Percentiles rank a stretch among this genome's conserved stretches.
Evolutionary conservation across 2,329 filamentous ascomycete genomes (phyloP).

Genomic region (Fusarium setosum): DNA sequence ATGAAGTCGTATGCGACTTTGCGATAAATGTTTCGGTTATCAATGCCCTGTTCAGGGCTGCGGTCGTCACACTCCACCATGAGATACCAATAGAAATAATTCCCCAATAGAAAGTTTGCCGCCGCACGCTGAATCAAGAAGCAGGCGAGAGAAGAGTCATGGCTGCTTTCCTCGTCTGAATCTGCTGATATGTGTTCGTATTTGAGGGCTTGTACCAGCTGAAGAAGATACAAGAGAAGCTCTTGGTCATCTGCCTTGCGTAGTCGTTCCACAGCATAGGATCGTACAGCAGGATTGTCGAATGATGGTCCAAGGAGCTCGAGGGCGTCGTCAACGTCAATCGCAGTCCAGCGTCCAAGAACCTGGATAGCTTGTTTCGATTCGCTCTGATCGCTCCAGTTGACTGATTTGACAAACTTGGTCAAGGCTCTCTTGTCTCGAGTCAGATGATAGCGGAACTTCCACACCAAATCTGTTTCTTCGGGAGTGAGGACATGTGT

Average conservation of each 20-base stretch:
- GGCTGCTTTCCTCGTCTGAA: constrained; percentile 65
- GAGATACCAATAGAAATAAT: constrained; percentile 97
- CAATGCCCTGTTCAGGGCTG: constrained; percentile 78
- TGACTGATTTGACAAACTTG: constrained; percentile 98
- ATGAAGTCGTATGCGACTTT: constrained; percentile 98
- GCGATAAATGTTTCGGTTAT: constrained; percentile 87
- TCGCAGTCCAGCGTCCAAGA: constrained; percentile 92
- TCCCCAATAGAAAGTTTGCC: constrained; percentile 89
- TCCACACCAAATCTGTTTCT: constrained; percentile 97
- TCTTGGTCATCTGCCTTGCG: constrained; percentile 94
- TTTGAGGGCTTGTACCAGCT: constrained; percentile 95
- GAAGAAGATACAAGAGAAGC: constrained; percentile 88
- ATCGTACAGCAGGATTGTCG: constrained; percentile 86
- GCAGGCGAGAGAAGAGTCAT: constrained; percentile 86
- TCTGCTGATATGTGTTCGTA: constrained; percentile 82
- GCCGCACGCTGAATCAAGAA: constrained; percentile 92
- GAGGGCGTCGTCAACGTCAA: constrained; percentile 95
- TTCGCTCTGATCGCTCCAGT: constrained; percentile 89
- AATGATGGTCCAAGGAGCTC: constrained; percentile 94
- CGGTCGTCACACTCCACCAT: constrained; percentile 96
- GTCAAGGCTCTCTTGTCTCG: constrained; percentile 92
- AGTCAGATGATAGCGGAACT: constrained; percentile 94
- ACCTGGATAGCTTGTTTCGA: constrained; percentile 90
- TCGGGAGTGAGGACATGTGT: constrained; percentile 89
- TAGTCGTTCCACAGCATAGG: constrained; percentile 92